Evolutionary conservation across 2,329 filamentous ascomycete species (phyloP), one percentile per base, ranked within the genome.

Genomic region (Fusarium tuaranense): DNA sequence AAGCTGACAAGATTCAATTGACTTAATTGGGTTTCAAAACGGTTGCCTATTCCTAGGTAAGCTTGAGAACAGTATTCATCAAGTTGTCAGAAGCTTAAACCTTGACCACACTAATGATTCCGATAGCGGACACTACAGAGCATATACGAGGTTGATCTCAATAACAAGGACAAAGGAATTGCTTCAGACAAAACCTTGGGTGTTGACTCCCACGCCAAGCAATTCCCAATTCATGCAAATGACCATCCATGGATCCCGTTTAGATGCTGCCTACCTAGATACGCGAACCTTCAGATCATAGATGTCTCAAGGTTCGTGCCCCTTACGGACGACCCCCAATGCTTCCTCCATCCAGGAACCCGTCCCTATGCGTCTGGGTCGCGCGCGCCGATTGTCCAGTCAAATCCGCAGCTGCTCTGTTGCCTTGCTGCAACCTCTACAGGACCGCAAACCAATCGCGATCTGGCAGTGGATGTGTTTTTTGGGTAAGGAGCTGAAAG

Each of bases 261-360:
- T 44, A 44, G 58, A 44, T 60, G 63, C 48, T 64, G 62, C 62
- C 48, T 64, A 64, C 62, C 48, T 64, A 64, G 62, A 64, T 64
- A 64, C 62, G 48, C 62, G 62, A 64, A 25, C 62, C 48, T 32
- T 53, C 2, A 53, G 27, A 55, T 53, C 14, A 39, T 18, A 53
- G 44, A 55, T 55, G 46, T 34, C 34, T 53, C 18, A 3, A 46
- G 25, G 39, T 18, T 46, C 48, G 10, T 53, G 48, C 27, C 32
- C 27, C 20, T 25, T 20, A 25, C 41, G 41, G 20, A 34, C 32
- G 32, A 34, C 32, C 44, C 41, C 27, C 48, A 20, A 55, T 7
- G 48, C 25, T 30, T 18, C 48, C 48, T 18, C 48, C 48, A 55
- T 55, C 10, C 48, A 55, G 48, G 48, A 55, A 55, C 48, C 27